Evolutionary conservation across 2,329 filamentous ascomycete species (phyloP), one percentile per base, ranked within the genome.

Genomic region (Colletotrichum tropicicola): DNA sequence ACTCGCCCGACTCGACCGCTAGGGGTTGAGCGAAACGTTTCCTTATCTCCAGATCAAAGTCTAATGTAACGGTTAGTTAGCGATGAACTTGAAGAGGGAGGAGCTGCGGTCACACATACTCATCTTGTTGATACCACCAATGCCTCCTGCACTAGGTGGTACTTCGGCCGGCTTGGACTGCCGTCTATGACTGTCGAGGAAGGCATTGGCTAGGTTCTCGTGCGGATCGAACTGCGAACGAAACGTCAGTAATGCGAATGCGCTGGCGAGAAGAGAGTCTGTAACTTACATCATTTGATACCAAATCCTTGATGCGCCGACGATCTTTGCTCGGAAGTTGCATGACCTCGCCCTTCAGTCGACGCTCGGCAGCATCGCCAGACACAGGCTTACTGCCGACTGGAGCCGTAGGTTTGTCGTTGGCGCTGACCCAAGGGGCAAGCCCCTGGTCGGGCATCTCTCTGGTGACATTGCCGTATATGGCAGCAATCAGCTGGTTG

Each of bases 351-450:
- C 85, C 87, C 79, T 91, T 91, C 51, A 91, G 75, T 69, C 84
- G 84, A 70, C 88, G 82, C 76, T 92, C 89, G 35, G 86, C 83
- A 32, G 89, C 87, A 81, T 91, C 89, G 27, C 88, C 88, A 27
- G 85, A 87, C 48, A 88, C 83, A 21, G 87, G 86, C 73, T 91
- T 91, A 69, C 80, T 85, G 68, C 85, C 85, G 30, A 84, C 79
- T 43, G 81, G 82, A 10, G 85, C 78, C 17, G 84, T 78, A 17
- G 88, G 88, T 71, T 91, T 91, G 70, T 91, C 89, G 72, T 91
- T 90, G 58, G 89, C 88, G 74, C 88, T 91, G 74, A 91, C 89
- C 89, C 89, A 92, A 66, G 87, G 87, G 49, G 89, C 89, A 71
- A 90, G 84, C 70, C 89, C 89, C 73, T 83, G 83, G 68, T 91